Evolutionary conservation across 805 yeast species (phyloP), one percentile per base, ranked within the genome.

Genomic region (Saturnispora saitoi): DNA sequence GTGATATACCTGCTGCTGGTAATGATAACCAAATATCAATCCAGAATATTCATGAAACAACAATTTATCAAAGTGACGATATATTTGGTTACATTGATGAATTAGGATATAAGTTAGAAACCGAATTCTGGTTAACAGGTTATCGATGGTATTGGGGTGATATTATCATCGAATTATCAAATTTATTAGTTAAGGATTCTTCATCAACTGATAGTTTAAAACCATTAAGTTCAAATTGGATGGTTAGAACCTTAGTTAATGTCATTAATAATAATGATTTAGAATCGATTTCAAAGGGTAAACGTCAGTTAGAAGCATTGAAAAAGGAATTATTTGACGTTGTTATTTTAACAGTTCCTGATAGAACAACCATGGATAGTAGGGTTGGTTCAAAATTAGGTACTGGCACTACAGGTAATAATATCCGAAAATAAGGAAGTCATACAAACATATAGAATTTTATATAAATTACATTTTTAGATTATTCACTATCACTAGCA

Each of bases 311-410:
- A 53, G 67, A 79, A 42, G 69, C 66, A 42, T 66, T 88, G 36
- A 86, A 86, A 62, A 77, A 70, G 17, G 86, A 81, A 45, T 67
- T 90, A 51, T 68, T 72, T 49, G 89, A 89, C 12, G 69, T 88
- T 44, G 72, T 90, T 8, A 78, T 78, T 42, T 70, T 90, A 42
- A 77, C 71, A 17, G 76, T 85, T 30, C 95, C 95, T 4, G 93
- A 86, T 58, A 72, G 96, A 53, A 78, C 78, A 60, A 70, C 73
- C 24, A 86, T 89, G 88, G 96, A 89, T 62, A 78, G 90, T 1
- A 74, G 95, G 55, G 72, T 84, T 28, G 63, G 62, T 48, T 65
- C 70, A n/a, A 47, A 47, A 29, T 26, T 41, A n/a, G 32, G 32
- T 26, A 39, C 42, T 26, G 20, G n/a, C 11, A 39, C 11, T n/a